phyloP scores from a whole-genome alignment of 1,139 yeast species.

The Meyerozyma athensensis region DNA sequence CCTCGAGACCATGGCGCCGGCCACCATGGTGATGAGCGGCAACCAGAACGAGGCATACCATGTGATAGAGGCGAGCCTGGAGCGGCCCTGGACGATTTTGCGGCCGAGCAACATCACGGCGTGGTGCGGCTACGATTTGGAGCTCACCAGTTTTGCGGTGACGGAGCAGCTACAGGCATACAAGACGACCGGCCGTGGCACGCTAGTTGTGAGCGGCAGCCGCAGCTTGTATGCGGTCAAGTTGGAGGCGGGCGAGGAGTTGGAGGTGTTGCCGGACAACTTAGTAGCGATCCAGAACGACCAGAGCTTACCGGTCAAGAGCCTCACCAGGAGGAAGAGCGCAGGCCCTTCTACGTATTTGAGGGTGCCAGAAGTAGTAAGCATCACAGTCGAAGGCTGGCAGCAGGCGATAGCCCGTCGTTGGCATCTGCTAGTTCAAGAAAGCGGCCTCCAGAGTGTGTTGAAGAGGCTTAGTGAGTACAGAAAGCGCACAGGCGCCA shows the following conservation, averaged over 20 bases:
- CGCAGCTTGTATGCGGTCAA: conserved; percentile 30
- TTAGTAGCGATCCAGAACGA: conserved; percentile 28
- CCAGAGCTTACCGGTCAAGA: neutral
- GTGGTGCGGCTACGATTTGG: conserved; percentile 41
- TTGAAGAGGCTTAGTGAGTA: neutral
- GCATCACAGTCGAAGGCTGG: neutral
- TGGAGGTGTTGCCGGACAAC: conserved; percentile 30
- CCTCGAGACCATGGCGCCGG: conserved; percentile 19
- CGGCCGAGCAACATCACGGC: conserved; percentile 33
- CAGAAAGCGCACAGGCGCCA: neutral
- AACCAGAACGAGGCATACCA: conserved; percentile 8
- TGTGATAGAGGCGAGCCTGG: conserved; percentile 4
- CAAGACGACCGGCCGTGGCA: conserved; percentile 31
- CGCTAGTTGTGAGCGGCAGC: conserved; percentile 30
- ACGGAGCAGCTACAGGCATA: conserved; percentile 9
- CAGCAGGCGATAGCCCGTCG: neutral
- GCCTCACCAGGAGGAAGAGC: neutral
- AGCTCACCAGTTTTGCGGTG: conserved; percentile 13
- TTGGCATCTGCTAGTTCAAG: neutral
- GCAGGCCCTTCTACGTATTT: neutral
- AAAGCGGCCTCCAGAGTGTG: neutral
- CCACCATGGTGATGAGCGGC: conserved; percentile 29
- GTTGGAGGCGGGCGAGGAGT: conserved; percentile 26
- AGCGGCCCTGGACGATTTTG: conserved; percentile 32
- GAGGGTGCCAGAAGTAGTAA: neutral